Conservation (phyloP, 2,329 filamentous ascomycete genomes). For the Bipolaris cookei region DNA sequence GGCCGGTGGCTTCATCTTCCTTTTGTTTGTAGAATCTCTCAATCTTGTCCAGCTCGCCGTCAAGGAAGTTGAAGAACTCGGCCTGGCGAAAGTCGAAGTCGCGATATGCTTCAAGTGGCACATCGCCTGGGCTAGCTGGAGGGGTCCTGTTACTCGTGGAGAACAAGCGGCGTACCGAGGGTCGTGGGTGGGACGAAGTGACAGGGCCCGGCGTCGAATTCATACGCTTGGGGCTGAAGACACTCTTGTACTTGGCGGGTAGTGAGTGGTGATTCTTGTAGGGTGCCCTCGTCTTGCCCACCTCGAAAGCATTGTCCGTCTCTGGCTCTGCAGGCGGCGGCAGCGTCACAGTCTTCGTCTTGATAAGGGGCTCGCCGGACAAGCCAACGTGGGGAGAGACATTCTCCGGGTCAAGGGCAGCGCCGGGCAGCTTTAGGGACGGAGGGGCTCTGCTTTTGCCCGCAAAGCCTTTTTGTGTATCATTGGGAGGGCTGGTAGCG, state of each 20-base stretch:
- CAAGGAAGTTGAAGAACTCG: slow-evolving; percentile 88
- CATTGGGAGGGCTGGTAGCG: slow-evolving; percentile 57
- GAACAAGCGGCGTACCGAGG: slow-evolving; percentile 50
- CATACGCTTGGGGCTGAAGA: slow-evolving; percentile 51
- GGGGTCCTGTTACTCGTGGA: slow-evolving; percentile 51
- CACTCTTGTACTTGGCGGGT: slow-evolving; percentile 42
- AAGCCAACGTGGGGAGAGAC: slow-evolving; percentile 25
- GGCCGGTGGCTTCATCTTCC: slow-evolving; percentile 80
- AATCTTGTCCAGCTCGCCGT: slow-evolving; percentile 86
- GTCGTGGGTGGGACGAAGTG: slow-evolving; percentile 38
- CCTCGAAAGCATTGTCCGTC: slow-evolving; percentile 52
- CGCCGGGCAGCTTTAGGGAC: slow-evolving; percentile 66
- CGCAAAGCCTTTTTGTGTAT: slow-evolving; percentile 15
- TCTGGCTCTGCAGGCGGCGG: slow-evolving; percentile 22
- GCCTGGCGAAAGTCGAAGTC: slow-evolving; percentile 74
- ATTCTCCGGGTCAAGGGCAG: slow-evolving; percentile 60
- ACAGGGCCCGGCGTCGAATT: slow-evolving; percentile 48
- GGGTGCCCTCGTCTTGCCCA: slow-evolving; percentile 50
- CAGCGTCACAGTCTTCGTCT: slow-evolving; percentile 28
- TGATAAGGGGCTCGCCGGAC: slow-evolving; percentile 20
- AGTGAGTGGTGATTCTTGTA: slow-evolving; percentile 37
- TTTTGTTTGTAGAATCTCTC: slow-evolving; percentile 88
- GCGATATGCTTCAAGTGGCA: slow-evolving; percentile 63
- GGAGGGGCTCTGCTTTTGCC: slow-evolving; percentile 49
- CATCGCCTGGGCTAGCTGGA: slow-evolving; percentile 52